Percentiles rank a stretch among this genome's conserved stretches.
These are phyloP conservation scores for Pinus taeda DNA, from an alignment of 75 land plant species.

Conservation along the genomic window DNA sequence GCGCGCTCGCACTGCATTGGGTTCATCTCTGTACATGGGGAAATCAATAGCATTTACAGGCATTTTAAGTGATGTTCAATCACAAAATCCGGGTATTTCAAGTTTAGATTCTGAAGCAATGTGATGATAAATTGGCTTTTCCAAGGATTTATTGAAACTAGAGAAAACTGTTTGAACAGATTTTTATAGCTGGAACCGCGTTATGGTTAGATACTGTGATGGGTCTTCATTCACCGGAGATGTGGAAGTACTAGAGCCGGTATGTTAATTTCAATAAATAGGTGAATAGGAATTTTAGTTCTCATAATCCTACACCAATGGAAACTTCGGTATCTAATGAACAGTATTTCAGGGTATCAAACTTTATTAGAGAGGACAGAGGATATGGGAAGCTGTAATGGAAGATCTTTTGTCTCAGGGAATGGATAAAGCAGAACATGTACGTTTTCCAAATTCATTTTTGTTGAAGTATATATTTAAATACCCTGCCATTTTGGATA, in stretches of 20 bases:
- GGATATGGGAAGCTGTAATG: conserved; percentile 36
- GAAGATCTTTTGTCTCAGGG: conserved; percentile 36
- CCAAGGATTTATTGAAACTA: too few species aligned
- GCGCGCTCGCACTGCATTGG: conserved; percentile 43
- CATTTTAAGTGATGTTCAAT: conserved; percentile 25
- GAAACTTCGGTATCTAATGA: too few species aligned
- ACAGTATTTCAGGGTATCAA: background rate
- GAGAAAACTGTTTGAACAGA: too few species aligned
- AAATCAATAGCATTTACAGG: conserved; percentile 20
- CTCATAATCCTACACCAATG: too few species aligned
- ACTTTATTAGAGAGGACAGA: conserved; percentile 31
- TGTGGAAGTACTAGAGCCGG: conserved; percentile 32
- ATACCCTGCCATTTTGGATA: too few species aligned
- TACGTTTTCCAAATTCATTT: background rate
- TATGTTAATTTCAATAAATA: background rate
- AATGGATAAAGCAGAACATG: conserved; percentile 35
- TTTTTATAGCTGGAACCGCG: conserved; percentile 82
- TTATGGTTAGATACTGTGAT: conserved; percentile 48
- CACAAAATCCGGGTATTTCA: conserved; percentile 28
- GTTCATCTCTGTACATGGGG: conserved; percentile 37
- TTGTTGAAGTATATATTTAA: too few species aligned
- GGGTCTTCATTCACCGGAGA: conserved; percentile 86
- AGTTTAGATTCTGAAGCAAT: conserved; percentile 33
- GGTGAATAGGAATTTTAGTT: too few species aligned
- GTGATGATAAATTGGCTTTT: too few species aligned